Percentiles rank a stretch among this genome's conserved stretches.
Evolutionary conservation across 108 stramenopile genomes (phyloP).

Genomic region (Conticribra weissflogii): DNA sequence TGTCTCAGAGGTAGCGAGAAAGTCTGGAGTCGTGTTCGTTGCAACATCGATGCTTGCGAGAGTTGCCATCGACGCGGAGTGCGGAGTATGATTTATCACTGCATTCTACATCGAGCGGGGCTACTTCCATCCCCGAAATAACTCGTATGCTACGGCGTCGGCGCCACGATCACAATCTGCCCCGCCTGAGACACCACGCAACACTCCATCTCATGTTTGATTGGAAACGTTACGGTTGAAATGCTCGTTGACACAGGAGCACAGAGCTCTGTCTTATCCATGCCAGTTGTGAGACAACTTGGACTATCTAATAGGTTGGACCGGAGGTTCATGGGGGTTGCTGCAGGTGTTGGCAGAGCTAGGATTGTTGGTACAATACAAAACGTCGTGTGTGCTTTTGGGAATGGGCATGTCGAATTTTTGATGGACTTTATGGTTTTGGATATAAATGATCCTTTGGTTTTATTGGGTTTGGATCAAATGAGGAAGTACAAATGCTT

Average conservation of each 20-base stretch:
- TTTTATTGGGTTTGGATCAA: slow-evolving; percentile 76
- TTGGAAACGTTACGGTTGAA: slow-evolving; percentile 58
- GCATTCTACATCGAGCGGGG: too few relatives aligned
- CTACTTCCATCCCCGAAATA: too few relatives aligned
- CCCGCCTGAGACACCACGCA: slow-evolving; percentile 14
- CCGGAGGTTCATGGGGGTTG: slow-evolving; percentile 49
- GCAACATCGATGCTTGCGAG: slow-evolving; percentile 43
- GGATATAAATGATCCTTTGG: slow-evolving; percentile 55
- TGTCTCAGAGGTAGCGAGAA: too few relatives aligned
- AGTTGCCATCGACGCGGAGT: slow-evolving; percentile 17
- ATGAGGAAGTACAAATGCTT: slow-evolving; percentile 75
- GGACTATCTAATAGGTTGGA: slow-evolving; percentile 59
- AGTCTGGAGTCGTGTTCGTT: slow-evolving; percentile 42
- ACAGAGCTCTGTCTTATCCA: slow-evolving; percentile 63
- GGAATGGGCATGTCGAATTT: slow-evolving; percentile 73
- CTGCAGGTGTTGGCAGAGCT: slow-evolving; percentile 69
- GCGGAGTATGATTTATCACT: too few relatives aligned
- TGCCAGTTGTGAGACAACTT: slow-evolving; percentile 55
- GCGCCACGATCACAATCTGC: slow-evolving; percentile 13
- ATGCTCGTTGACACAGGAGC: slow-evolving; percentile 84
- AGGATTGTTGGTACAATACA: slow-evolving; percentile 59
- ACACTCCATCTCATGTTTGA: slow-evolving; percentile 44
- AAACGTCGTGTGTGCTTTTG: slow-evolving; percentile 54
- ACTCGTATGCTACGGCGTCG: background rate
- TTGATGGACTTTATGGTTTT: slow-evolving; percentile 69